Conservation (phyloP, 2,329 filamentous ascomycete genomes). For the Tolypocladium capitatum region DNA sequence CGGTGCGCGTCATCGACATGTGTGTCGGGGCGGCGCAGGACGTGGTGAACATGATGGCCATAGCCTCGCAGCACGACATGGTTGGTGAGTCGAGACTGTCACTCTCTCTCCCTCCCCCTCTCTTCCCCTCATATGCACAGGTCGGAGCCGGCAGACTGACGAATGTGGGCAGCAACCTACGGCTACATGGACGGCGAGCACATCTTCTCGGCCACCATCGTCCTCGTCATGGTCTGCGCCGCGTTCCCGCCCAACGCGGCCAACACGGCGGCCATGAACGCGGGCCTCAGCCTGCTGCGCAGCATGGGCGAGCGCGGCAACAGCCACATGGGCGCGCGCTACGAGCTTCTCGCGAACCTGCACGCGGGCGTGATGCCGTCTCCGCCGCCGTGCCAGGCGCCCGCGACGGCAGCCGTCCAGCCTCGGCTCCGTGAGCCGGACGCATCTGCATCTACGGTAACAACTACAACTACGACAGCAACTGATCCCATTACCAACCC, state of each 20-base stretch:
- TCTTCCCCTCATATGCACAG: too few species aligned
- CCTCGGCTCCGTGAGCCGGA: too few species aligned
- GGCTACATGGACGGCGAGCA: slow-evolving; percentile 46
- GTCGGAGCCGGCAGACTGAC: neutral
- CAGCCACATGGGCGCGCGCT: slow-evolving; percentile 24
- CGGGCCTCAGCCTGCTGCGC: slow-evolving; percentile 29
- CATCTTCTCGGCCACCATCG: slow-evolving; percentile 37
- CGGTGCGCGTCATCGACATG: slow-evolving; percentile 36
- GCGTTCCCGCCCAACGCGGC: slow-evolving; percentile 32
- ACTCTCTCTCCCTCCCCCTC: too few species aligned
- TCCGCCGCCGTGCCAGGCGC: neutral
- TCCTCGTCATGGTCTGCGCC: slow-evolving; percentile 40
- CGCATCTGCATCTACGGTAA: neutral
- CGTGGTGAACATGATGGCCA: slow-evolving; percentile 18
- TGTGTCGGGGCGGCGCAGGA: slow-evolving; percentile 34
- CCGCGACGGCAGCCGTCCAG: neutral
- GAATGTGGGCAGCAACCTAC: slow-evolving; percentile 30
- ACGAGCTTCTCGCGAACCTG: slow-evolving; percentile 16
- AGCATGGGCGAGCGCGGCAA: slow-evolving; percentile 40
- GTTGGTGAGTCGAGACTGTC: slow-evolving; percentile 22
- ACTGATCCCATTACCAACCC: neutral
- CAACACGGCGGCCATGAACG: slow-evolving; percentile 30
- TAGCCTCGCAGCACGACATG: slow-evolving; percentile 20
- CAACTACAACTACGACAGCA: neutral
- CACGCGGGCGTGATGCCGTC: slow-evolving; percentile 11